Evolutionary conservation across 345 rosid genomes (phyloP), one percentile per base, ranked within the genome.

Genomic region (Acer campestre): DNA sequence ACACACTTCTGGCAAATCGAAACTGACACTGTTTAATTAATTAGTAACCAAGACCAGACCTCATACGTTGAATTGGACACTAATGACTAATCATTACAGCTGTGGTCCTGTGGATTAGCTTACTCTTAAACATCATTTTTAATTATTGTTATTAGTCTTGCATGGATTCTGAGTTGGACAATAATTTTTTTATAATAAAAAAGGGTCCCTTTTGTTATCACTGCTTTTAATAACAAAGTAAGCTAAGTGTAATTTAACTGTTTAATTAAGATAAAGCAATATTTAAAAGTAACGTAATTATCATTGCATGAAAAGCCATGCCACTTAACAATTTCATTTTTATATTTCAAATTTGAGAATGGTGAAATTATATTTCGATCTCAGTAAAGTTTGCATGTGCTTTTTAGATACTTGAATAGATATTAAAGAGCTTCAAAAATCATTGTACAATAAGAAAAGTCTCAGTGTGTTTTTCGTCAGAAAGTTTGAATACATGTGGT

Each of bases 221-320:
- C 71, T 35, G 16, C 78, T 75, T 75, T 75, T 75, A 9, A 75
- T 74, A 46, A 46, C 69, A 74, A 62, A 74, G 71, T 48, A 13
- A 35, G 64, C 72, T 65, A 55, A 75, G 56, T 55, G 55, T 53
- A 66, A 20, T 6, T 35, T 22, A 61, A 61, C 68, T 73, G 76
- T 56, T 25, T 48, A 55, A 71, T 71, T 53, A 16, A 71, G 73
- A 8, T 68, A 18, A 42, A 53, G 61, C 29, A 38, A 18, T 67
- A 35, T 35, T 9, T 40, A 51, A 42, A 20, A 22, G 49, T 72
- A 20, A 12, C 46, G 67, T 72, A 72, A 59, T 73, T 73, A 73
- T 61, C 12, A 61, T 61, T 73, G 68, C 68, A 61, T 20, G 76
- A 44, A 56, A 23, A 16, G 25, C 22, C 40, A 70, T 18, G 25